A percentile compares a stretch with the other conserved stretches of the same genome.
Evolutionary conservation across 768 basidiomycete genomes (phyloP).

Genomic region (Boletus edulis): DNA sequence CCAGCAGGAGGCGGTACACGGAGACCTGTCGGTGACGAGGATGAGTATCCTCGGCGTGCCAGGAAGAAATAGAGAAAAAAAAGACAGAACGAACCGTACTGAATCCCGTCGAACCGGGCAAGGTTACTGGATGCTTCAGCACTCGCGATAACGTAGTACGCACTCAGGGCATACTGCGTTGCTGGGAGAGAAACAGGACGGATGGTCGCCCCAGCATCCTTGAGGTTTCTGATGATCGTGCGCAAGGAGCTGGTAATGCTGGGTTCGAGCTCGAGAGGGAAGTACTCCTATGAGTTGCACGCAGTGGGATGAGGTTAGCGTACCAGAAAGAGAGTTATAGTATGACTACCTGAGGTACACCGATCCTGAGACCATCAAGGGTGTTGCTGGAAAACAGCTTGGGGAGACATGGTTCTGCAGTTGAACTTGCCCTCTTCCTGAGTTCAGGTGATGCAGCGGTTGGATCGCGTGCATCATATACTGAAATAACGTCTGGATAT

Average conservation of each 20-base stretch:
- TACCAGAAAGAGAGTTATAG: not conserved
- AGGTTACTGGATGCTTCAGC: slow-evolving; percentile 94
- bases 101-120: slow-evolving; percentile 84
- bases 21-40: slow-evolving; percentile 39
- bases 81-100: slow-evolving; percentile 58
- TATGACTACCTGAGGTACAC: slow-evolving; percentile 65
- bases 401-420: slow-evolving; percentile 15
- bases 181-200: slow-evolving; percentile 72
- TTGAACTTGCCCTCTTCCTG: slow-evolving; percentile 35
- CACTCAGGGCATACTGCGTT: slow-evolving; percentile 73
- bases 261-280: slow-evolving; percentile 62
- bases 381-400: not conserved
- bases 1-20: slow-evolving; percentile 43
- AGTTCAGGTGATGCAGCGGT: slow-evolving; percentile 54
- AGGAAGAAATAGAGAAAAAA: not conserved
- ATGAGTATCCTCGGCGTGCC: not conserved
- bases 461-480: slow-evolving; percentile 69
- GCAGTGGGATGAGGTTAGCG: not conserved
- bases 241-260: slow-evolving; percentile 47
- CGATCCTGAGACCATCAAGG: slow-evolving; percentile 61
- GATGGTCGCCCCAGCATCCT: slow-evolving; percentile 59
- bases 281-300: slow-evolving; percentile 58
- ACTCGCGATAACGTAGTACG: slow-evolving; percentile 94
- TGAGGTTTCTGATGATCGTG: slow-evolving; percentile 40
- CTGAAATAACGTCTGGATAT: slow-evolving; percentile 32